Evolutionary conservation across 2,329 filamentous ascomycete species (phyloP).

Genomic region (Graphiopsis chlorocephala): DNA sequence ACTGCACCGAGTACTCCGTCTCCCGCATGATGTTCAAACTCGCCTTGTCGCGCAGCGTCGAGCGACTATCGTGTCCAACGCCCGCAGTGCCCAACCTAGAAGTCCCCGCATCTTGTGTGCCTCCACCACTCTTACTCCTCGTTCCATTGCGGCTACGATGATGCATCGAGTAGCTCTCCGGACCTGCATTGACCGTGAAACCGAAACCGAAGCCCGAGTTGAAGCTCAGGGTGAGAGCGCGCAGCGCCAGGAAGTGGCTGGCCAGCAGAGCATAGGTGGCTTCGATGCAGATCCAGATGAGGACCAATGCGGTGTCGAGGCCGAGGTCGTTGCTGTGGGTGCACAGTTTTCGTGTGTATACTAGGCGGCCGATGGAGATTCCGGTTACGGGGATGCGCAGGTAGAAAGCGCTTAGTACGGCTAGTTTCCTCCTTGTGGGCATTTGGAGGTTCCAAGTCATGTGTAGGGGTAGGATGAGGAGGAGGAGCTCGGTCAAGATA

Average conservation of each 20-base stretch:
- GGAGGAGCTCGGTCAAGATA: conserved; percentile 34
- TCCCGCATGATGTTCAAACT: not conserved
- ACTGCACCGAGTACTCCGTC: conserved; percentile 5
- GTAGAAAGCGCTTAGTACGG: conserved; percentile 39
- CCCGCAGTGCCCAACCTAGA: not conserved
- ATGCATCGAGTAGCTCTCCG: conserved; percentile 14
- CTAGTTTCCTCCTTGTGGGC: conserved; percentile 31
- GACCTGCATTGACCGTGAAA: conserved; percentile 10
- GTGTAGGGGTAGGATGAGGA: conserved; percentile 34
- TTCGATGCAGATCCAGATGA: conserved; percentile 33
- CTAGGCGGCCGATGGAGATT: conserved; percentile 30
- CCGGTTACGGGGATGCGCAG: conserved; percentile 31
- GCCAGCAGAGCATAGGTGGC: conserved; percentile 37
- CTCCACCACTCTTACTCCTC: not conserved
- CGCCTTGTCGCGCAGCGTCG: not conserved
- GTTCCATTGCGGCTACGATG: not conserved
- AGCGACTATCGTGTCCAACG: not conserved
- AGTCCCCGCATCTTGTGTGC: not conserved
- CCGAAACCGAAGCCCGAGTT: conserved; percentile 32
- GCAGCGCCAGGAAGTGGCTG: conserved; percentile 36
- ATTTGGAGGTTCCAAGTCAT: conserved; percentile 39
- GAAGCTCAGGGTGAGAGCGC: conserved; percentile 35
- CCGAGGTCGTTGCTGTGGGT: conserved; percentile 24
- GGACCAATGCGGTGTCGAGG: conserved; percentile 25
- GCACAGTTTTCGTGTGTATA: conserved; percentile 26